A percentile compares a stretch with the other conserved stretches of the same genome.
These are phyloP conservation scores for Saccharomyces hybrid DNA, from an alignment of 1,139 yeast genomes.

Conservation along the genomic window DNA sequence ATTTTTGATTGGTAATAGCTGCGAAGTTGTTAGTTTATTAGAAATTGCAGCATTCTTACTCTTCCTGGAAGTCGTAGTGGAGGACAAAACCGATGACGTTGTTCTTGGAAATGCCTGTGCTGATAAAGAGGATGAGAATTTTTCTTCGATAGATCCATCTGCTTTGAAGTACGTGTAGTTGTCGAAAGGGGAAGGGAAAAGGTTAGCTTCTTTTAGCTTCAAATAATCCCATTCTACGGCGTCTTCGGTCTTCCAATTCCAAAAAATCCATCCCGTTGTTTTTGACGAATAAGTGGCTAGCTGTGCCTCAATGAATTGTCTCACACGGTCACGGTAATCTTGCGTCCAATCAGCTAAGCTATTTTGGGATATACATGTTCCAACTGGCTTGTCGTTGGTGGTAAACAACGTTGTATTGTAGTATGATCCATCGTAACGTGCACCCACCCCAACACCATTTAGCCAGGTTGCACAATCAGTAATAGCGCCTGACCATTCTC, in stretches of 20 bases:
- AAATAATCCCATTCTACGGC: conserved; percentile 59
- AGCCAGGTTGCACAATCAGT: conserved; percentile 64
- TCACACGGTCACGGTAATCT: conserved; percentile 33
- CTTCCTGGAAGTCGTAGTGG: conserved; percentile 3
- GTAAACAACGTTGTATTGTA: conserved; percentile 33
- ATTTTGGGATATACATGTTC: conserved; percentile 19
- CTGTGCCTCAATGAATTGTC: conserved; percentile 45
- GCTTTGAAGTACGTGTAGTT: conserved; percentile 28
- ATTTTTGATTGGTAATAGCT: not conserved
- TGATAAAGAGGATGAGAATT: conserved; percentile 16
- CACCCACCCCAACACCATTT: conserved; percentile 53
- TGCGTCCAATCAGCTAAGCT: conserved; percentile 31
- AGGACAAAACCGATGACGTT: not conserved
- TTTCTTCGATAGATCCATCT: conserved; percentile 20
- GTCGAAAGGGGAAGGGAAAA: conserved; percentile 58
- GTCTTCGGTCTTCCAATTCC: conserved; percentile 62
- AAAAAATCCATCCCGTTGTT: conserved; percentile 55
- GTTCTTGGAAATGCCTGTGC: conserved; percentile 12
- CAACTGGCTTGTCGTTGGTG: conserved; percentile 9
- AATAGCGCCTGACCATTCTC: conserved; percentile 60
- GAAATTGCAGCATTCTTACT: conserved; percentile 1
- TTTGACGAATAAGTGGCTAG: conserved; percentile 39
- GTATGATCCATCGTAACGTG: conserved; percentile 50
- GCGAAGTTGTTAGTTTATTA: not conserved
- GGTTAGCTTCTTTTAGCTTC: conserved; percentile 40